Base-by-base conservation (phyloP, 2,329 filamentous ascomycete species). In the Colletotrichum cereale region DNA sequence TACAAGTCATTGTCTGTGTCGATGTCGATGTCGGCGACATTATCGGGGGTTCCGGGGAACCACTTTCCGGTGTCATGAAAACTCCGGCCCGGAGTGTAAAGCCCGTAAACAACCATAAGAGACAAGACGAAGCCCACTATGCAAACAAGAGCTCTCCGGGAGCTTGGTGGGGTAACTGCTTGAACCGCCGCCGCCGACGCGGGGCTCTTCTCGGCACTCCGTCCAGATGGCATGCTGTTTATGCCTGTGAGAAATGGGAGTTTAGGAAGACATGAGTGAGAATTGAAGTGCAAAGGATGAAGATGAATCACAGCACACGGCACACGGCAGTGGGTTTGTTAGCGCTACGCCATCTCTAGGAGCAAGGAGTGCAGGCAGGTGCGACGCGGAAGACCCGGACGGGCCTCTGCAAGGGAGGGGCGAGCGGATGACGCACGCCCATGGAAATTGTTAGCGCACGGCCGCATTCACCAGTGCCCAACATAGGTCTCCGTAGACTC, bases 1-100 rank as follows among this genome's bases (percentile, higher is more conserved):
- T 87, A 88, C 66, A 81, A 79, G 73, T 85, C 83, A 29, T 71
- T 62, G 36, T 67, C 44, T 29, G 58, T 53, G 38, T 71, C 44
- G 24, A 68, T 24, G 31, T 21, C 48, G 48, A 18, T 16, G 21
- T 55, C 47, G 11, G 52, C 52, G 52, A 55, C 21, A n/a, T 16
- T 26, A 29, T 48, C 29, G 21, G 57, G 44, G 21, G 12, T 48
- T 8, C n/a, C 65, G 16, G 47, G 38, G 31, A 68, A 60, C 58
- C 47, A 68, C 34, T 34, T 58, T 6, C 31, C 53, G 1, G 29
- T 18, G 10, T 58, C 60, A 31, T 26, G 47, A 7, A 48, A 68
- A 18, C 12, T 2, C 10, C 29, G 29, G 6, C 31, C 11, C 26
- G 62, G 67, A 3, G 40, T 62, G 18, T 53, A 62, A 56, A 70